These are phyloP conservation scores for Solanum rostratum DNA, from an alignment of 257 asterid genomes.

Conservation along the genomic window DNA sequence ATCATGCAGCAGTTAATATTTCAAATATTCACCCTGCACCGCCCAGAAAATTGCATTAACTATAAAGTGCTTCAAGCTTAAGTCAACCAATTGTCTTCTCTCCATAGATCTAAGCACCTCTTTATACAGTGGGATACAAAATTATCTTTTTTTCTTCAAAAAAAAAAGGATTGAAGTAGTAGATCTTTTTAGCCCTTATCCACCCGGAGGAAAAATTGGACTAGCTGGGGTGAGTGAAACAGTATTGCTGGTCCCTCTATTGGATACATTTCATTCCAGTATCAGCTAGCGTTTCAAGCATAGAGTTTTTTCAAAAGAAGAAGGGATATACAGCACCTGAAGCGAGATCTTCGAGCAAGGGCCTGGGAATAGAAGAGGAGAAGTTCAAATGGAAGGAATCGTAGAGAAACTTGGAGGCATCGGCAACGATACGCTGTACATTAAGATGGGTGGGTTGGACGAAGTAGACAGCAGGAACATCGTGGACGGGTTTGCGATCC, in stretches of 20 bases:
- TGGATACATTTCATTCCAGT: background rate
- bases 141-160: background rate
- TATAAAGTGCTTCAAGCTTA: background rate
- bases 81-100: background rate
- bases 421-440: conserved; percentile 59
- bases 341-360: conserved; percentile 89
- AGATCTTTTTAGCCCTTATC: background rate
- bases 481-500: conserved; percentile 94
- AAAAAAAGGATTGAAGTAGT: background rate
- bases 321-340: conserved; percentile 31
- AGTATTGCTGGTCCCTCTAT: background rate
- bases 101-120: background rate
- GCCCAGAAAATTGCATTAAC: background rate
- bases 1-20: background rate
- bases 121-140: background rate
- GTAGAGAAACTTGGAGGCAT: conserved; percentile 63
- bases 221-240: background rate
- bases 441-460: conserved; percentile 70
- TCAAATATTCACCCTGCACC: background rate
- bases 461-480: conserved; percentile 92
- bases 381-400: conserved; percentile 89
- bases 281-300: background rate
- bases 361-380: conserved; percentile 86
- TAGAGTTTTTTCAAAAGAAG: background rate
- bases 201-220: background rate